Evolutionary conservation across 2,329 filamentous ascomycete genomes (phyloP).

Genomic region (Parastagonospora nodorum): DNA sequence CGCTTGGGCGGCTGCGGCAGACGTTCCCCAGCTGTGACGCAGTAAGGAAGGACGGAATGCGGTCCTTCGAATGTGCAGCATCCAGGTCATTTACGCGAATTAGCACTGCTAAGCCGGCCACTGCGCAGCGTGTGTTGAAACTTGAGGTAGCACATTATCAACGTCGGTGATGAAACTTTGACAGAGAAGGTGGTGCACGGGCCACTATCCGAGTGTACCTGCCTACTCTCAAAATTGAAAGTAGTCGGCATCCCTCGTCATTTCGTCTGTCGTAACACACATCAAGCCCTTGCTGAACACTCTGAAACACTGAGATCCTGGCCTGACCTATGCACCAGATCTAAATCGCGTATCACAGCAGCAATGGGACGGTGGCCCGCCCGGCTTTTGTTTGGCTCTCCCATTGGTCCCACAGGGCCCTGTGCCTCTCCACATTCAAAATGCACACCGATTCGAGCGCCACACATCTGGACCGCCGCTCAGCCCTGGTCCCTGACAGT

Average conservation of each 20-base stretch:
- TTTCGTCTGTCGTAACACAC: not conserved
- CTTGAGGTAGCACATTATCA: conserved; percentile 17
- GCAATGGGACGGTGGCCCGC: conserved; percentile 9
- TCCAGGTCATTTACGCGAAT: conserved; percentile 37
- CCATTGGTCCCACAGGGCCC: conserved; percentile 17
- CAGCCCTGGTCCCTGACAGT: conserved; percentile 11
- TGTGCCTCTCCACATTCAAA: not conserved
- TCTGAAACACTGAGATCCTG: conserved; percentile 17
- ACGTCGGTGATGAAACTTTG: conserved; percentile 19
- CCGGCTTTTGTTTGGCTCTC: conserved; percentile 3
- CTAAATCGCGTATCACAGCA: conserved; percentile 15
- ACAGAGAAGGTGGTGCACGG: conserved; percentile 16
- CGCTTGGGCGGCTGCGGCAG: conserved; percentile 21
- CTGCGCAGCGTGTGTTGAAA: conserved; percentile 20
- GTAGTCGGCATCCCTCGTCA: not conserved
- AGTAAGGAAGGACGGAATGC: conserved; percentile 24
- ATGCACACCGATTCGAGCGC: conserved; percentile 18
- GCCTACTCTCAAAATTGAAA: not conserved
- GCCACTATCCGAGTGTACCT: conserved; percentile 9
- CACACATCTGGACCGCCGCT: conserved; percentile 29
- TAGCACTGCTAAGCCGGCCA: conserved; percentile 20
- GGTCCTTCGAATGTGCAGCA: conserved; percentile 27
- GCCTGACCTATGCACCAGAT: conserved; percentile 15
- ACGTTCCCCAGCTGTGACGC: conserved; percentile 18
- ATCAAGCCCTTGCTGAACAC: conserved; percentile 8